Evolutionary conservation across 2,329 filamentous ascomycete species (phyloP).

Genomic region (Penicillium hordei): DNA sequence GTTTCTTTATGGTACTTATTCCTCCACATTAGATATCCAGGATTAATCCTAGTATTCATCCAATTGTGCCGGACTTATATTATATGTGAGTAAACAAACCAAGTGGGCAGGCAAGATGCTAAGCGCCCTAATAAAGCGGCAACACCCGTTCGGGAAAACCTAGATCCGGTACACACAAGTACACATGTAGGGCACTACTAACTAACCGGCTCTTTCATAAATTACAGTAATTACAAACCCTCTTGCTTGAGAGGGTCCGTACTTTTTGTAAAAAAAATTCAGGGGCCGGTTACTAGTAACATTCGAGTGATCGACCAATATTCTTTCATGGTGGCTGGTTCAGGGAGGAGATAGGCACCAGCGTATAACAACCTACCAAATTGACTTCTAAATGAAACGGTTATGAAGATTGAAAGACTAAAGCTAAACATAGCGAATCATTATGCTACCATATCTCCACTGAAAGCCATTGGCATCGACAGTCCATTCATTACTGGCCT

Average conservation of each 20-base stretch:
- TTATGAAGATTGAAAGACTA: neutral
- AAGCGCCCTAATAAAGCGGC: neutral
- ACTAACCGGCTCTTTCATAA: too few relatives aligned
- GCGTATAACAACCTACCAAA: neutral
- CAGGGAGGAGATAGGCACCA: constrained; percentile 21
- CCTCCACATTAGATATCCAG: neutral
- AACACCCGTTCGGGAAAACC: neutral
- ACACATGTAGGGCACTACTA: neutral
- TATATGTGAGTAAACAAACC: too few relatives aligned
- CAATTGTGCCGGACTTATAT: neutral
- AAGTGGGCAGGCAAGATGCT: too few relatives aligned
- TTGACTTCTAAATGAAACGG: neutral
- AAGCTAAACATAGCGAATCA: constrained; percentile 8
- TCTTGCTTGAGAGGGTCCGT: too few relatives aligned
- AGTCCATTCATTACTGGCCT: neutral
- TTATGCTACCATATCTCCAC: neutral
- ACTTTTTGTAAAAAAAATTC: too few relatives aligned
- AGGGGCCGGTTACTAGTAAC: too few relatives aligned
- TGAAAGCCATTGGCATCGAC: neutral
- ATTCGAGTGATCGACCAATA: neutral
- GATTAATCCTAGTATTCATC: neutral
- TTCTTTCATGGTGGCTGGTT: constrained; percentile 15
- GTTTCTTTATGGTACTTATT: neutral
- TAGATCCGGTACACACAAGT: neutral
- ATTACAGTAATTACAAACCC: too few relatives aligned